These are phyloP conservation scores for Penicillium egyptiacum DNA, from an alignment of 495 filamentous ascomycete species.

Conservation along the genomic window DNA sequence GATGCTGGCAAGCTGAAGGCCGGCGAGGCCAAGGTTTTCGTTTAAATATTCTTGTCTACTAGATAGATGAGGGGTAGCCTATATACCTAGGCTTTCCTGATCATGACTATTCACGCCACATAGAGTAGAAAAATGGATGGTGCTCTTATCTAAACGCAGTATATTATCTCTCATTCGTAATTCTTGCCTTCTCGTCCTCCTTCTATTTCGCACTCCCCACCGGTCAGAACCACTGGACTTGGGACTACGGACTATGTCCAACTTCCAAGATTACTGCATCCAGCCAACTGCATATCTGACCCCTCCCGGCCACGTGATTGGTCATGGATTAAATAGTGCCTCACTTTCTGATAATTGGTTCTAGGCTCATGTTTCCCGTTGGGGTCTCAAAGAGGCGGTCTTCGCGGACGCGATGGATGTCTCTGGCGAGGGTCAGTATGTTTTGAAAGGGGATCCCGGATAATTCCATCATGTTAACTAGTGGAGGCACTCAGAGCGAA, in stretches of 20 bases:
- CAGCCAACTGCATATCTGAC: conserved; percentile 3
- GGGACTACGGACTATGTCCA: neutral
- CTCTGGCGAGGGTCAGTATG: neutral
- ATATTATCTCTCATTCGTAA: neutral
- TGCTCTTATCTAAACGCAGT: neutral
- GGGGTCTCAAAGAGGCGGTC: neutral
- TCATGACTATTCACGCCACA: conserved; percentile 14
- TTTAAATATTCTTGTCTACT: conserved; percentile 23
- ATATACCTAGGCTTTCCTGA: conserved; percentile 5
- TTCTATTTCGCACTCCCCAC: neutral
- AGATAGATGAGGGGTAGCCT: conserved; percentile 4
- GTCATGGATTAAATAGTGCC: neutral
- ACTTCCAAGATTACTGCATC: neutral
- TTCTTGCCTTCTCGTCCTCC: neutral
- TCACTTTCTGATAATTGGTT: neutral
- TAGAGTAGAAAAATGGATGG: conserved; percentile 15
- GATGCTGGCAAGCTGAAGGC: conserved; percentile 82
- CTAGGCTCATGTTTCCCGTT: neutral
- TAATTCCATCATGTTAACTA: neutral
- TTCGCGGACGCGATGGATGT: neutral
- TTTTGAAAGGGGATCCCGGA: no score
- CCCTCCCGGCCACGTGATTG: conserved; percentile 2
- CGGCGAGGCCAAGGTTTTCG: conserved; percentile 62
- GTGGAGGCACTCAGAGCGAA: neutral
- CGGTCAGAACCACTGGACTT: neutral